Evolutionary conservation across 2,329 filamentous ascomycete species (phyloP).

Genomic region (Fusarium papillatum): DNA sequence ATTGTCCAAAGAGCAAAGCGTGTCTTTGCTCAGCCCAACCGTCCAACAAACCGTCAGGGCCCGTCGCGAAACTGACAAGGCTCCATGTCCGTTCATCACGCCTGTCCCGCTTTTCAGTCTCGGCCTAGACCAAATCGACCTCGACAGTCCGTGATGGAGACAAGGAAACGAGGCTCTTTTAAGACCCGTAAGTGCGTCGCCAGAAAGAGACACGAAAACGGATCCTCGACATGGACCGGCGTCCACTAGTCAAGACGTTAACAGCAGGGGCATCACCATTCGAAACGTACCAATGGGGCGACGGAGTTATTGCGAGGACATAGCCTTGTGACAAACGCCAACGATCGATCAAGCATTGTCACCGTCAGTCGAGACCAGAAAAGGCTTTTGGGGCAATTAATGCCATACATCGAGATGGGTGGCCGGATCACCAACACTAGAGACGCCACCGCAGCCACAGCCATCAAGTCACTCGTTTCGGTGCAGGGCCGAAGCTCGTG

Average conservation of each 20-base stretch:
- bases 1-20: slow-evolving; percentile 31
- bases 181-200: background rate
- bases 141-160: slow-evolving; percentile 19
- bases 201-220: slow-evolving; percentile 5
- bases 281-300: slow-evolving; percentile 37
- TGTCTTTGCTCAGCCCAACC: slow-evolving; percentile 7
- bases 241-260: slow-evolving; percentile 26
- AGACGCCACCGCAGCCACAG: slow-evolving; percentile 9
- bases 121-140: slow-evolving; percentile 32
- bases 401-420: slow-evolving; percentile 1
- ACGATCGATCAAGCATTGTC: slow-evolving; percentile 19
- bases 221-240: slow-evolving; percentile 13
- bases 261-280: slow-evolving; percentile 21
- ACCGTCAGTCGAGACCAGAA: background rate
- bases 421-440: slow-evolving; percentile 3
- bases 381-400: slow-evolving; percentile 1
- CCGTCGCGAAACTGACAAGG: slow-evolving; percentile 28
- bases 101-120: slow-evolving; percentile 29
- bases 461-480: slow-evolving; percentile 4
- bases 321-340: slow-evolving; percentile 32
- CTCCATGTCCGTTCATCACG: slow-evolving; percentile 25
- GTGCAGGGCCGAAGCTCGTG: slow-evolving; percentile 20
- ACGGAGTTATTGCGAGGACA: slow-evolving; percentile 18
- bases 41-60: slow-evolving; percentile 31
- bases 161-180: slow-evolving; percentile 11